Percentiles rank a stretch among this genome's conserved stretches.
Evolutionary conservation across 306 rosid genomes (phyloP).

Genomic region (Dryas drummondii): DNA sequence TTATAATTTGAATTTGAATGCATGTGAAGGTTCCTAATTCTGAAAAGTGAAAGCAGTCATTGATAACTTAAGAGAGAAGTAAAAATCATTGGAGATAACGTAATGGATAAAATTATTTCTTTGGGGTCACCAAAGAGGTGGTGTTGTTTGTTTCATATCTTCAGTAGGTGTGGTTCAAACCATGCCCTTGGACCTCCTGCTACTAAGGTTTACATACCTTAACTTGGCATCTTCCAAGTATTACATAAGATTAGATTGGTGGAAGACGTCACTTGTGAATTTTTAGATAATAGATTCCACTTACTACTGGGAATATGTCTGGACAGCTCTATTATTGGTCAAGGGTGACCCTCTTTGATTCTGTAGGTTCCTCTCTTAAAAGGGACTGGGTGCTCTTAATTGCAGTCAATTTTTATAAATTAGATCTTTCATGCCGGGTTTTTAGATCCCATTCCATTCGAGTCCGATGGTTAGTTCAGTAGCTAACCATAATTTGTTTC

Average conservation of each 20-base stretch:
- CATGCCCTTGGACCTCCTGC: background rate
- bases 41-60: background rate
- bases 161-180: background rate
- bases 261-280: background rate
- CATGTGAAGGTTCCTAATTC: background rate
- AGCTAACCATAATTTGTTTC: background rate
- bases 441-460: background rate
- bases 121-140: background rate
- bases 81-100: background rate
- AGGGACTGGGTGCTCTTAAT: background rate
- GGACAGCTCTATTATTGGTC: background rate
- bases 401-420: background rate
- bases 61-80: background rate
- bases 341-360: background rate
- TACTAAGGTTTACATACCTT: background rate
- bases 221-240: background rate
- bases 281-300: background rate
- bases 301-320: background rate
- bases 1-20: slow-evolving; percentile 1
- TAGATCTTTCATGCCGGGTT: background rate
- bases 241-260: background rate
- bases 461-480: background rate
- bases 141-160: background rate
- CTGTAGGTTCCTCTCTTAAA: background rate
- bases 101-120: background rate